A percentile compares a stretch with the other conserved stretches of the same genome.
Evolutionary conservation across 1,139 yeast genomes (phyloP).

Genomic region (Kodamaea suecica): DNA sequence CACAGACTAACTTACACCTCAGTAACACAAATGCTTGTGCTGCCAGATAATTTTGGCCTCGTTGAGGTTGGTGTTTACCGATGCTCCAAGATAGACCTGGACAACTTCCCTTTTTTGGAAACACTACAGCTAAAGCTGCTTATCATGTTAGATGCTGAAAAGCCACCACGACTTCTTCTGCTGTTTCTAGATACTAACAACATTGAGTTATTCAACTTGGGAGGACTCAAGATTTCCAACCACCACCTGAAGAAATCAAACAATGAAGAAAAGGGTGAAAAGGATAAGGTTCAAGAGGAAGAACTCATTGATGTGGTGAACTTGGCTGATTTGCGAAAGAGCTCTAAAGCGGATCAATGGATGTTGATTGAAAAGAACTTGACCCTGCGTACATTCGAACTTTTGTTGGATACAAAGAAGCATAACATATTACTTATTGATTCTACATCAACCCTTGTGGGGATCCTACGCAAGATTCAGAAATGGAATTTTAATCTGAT

Average conservation of each 20-base stretch:
- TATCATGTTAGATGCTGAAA: conserved; percentile 66
- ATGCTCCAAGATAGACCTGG: conserved; percentile 52
- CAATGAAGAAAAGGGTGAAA: conserved; percentile 3
- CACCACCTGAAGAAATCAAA: conserved; percentile 28
- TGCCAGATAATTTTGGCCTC: conserved; percentile 75
- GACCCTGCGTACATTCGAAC: conserved; percentile 54
- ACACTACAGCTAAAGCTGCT: conserved; percentile 59
- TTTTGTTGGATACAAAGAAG: conserved; percentile 59
- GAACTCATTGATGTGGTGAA: conserved; percentile 17
- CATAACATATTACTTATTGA: conserved; percentile 77
- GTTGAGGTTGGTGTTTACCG: conserved; percentile 72
- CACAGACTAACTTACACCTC: neutral
- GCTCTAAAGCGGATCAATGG: conserved; percentile 54
- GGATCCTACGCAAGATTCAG: conserved; percentile 75
- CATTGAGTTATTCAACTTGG: conserved; percentile 45
- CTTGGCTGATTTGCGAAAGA: conserved; percentile 12
- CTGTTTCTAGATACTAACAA: conserved; percentile 43
- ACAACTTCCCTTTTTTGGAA: conserved; percentile 63
- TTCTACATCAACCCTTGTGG: conserved; percentile 74
- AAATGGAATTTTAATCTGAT: conserved; percentile 87
- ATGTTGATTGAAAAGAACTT: conserved; percentile 65
- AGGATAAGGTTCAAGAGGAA: conserved; percentile 8
- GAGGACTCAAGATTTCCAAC: conserved; percentile 42
- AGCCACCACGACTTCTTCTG: conserved; percentile 56
- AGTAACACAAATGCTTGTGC: conserved; percentile 72